Evolutionary conservation across 2,329 filamentous ascomycete species (phyloP), one percentile per base, ranked within the genome.

Genomic region (Ophiocordyceps sinensis): DNA sequence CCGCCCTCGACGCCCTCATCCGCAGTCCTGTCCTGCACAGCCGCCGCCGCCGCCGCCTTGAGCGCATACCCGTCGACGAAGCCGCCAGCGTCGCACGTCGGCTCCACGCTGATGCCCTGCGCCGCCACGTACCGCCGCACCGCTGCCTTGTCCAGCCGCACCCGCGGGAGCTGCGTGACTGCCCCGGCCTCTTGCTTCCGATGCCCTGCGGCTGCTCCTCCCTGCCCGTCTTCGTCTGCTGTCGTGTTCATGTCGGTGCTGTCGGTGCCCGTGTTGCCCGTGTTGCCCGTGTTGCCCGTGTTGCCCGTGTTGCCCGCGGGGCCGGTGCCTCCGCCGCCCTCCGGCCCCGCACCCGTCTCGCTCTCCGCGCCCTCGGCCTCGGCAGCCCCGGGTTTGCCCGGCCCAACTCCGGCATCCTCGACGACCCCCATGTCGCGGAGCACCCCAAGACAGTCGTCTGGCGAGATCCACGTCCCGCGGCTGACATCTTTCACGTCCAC

Each of bases 381-480:
- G 12, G 8, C 23, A 4, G 13, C 21, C 62, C 61, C 4, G 61
- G 63, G 2, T 65, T 35, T 35, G 4, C 32, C 32, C 32, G 32
- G 32, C n/a, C 32, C 32, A 4, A 35, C 14, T 6, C 65, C 71
- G 49, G 67, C 73, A 53, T 80, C 67, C 59, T 77, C 60, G 38
- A 82, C 67, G 30, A 91, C 65, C 9, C 73, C 79, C 85, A 95
- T 94, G 43, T 85, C 79, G 45, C 82, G 77, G 41, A 95, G 64
- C 21, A 86, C 79, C 1, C 68, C 68, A 36, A 94, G 72, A 43
- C 89, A 85, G 61, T 96, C 89, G 36, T 95, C 89, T 0, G 74
- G 72, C 42, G 82, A 68, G 58, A 96, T 94, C 67, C 85, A 94
- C 1, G 87, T 94, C 32, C 74, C 77, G 38, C 75, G 66, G 41